Evolutionary conservation across 495 filamentous ascomycete genomes (phyloP), one percentile per base, ranked within the genome.

Genomic region (Aspergillus funiculosus): DNA sequence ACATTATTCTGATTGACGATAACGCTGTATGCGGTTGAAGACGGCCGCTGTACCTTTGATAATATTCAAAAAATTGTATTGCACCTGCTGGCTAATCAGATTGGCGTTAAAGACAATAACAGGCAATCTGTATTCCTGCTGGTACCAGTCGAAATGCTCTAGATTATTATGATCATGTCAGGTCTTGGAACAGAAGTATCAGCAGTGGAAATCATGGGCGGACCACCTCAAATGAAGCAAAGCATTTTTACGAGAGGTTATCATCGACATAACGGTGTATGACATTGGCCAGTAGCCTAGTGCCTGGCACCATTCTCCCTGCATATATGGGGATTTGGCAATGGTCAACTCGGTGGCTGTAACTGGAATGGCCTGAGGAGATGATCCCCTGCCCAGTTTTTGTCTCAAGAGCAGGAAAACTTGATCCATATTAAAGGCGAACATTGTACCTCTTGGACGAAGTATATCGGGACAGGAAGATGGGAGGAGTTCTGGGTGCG

Each of bases 21-120:
- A 90, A 90, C 65, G 92, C 78, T 90, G 15, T 80, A 82, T 39
- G 81, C 82, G 1, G 76, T 86, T 30, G 78, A 84, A 54, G 83
- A 87, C 56, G 83, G 83, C 13, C 73, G 83, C 4, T 72, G 83
- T 4, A 80, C 85, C 47, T 86, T 86, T 49, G 82, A 86, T 59
- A 87, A 86, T 54, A 85, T 87, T 48, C 82, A 87, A 62, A 86
- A 86, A 65, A 86, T 86, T 58, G 75, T 87, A 8, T 67, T 87
- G 49, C 83, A 86, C 67, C 67, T 87, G 15, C 69, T 87, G 4
- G 77, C 83, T 0, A 76, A 86, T 50, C 87, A 89, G 54, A 79
- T 87, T 32, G 77, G 67, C 0, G 86, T 89, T 66, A 86, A 86
- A 58, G 85, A 89, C 58, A 38, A 52, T 0, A 63, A 59, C 39